These are phyloP conservation scores for Cryphonectria naterciae DNA, from an alignment of 2,329 filamentous ascomycete genomes.

Conservation along the genomic window DNA sequence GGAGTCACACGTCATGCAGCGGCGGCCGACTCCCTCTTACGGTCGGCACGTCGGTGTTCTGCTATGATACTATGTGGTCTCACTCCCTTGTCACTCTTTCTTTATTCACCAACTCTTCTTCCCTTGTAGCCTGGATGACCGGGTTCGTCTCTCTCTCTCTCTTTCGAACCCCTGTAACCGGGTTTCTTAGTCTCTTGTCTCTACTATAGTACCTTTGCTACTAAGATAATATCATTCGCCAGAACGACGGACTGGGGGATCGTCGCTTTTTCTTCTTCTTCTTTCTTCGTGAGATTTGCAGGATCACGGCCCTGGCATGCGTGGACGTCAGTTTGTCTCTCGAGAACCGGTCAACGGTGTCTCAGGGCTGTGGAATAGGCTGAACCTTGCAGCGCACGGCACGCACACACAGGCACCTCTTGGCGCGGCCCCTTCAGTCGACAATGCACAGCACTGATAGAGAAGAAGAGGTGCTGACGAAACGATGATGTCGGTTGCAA, in stretches of 20 bases:
- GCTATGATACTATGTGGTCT: too few species aligned
- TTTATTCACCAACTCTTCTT: too few species aligned
- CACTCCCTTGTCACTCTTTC: not conserved
- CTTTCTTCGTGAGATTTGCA: conserved; percentile 1
- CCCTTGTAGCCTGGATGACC: not conserved
- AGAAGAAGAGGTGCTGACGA: not conserved
- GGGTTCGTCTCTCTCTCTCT: not conserved
- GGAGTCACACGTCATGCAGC: conserved; percentile 1
- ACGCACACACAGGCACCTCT: not conserved
- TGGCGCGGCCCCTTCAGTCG: not conserved
- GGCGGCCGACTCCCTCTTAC: not conserved
- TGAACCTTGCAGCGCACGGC: not conserved
- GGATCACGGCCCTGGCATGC: not conserved
- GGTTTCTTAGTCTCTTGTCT: not conserved
- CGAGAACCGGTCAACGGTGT: not conserved
- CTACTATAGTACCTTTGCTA: not conserved
- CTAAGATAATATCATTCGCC: not conserved
- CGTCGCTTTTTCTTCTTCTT: not conserved
- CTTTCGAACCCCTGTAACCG: not conserved
- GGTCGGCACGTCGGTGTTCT: not conserved
- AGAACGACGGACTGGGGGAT: not conserved
- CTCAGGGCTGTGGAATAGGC: not conserved
- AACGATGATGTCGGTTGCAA: not conserved
- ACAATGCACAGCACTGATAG: not conserved
- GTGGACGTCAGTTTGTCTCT: not conserved